These are phyloP conservation scores for Aspergillus carlsbadensis DNA, from an alignment of 495 filamentous ascomycete species.

Conservation along the genomic window DNA sequence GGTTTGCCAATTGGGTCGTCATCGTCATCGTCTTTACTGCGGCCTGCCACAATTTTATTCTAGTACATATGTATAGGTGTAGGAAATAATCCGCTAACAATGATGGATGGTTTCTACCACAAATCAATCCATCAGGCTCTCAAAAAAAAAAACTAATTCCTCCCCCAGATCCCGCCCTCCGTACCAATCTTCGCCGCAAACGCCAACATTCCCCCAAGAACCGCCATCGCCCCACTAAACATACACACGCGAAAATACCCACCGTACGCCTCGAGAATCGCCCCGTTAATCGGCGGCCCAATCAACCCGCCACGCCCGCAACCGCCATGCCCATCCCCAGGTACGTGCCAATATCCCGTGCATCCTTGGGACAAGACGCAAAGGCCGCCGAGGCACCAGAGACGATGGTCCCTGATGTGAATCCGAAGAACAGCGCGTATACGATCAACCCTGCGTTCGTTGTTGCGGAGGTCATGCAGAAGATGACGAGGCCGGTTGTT, in stretches of 20 bases:
- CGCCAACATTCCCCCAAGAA: slow-evolving; percentile 14
- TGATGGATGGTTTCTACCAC: too few relatives aligned
- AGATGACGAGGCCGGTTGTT: slow-evolving; percentile 23
- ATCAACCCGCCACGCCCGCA: slow-evolving; percentile 42
- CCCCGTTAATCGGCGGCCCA: slow-evolving; percentile 54
- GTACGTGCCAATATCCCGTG: slow-evolving; percentile 51
- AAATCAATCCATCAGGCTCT: too few relatives aligned
- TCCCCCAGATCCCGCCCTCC: neutral
- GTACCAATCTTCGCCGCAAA: neutral
- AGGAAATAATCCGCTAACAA: too few relatives aligned
- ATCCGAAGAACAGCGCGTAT: slow-evolving; percentile 29
- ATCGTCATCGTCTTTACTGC: too few relatives aligned
- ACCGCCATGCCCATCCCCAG: slow-evolving; percentile 53
- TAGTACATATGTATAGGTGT: too few relatives aligned
- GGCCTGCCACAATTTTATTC: too few relatives aligned
- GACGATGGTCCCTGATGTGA: slow-evolving; percentile 40
- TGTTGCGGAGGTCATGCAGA: slow-evolving; percentile 21
- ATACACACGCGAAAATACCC: slow-evolving; percentile 40
- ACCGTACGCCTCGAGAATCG: slow-evolving; percentile 40
- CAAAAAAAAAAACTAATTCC: too few relatives aligned
- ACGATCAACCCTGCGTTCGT: slow-evolving; percentile 30
- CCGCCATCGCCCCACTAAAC: slow-evolving; percentile 47
- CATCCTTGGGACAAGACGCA: slow-evolving; percentile 36
- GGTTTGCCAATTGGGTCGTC: too few relatives aligned
- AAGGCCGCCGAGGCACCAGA: slow-evolving; percentile 44